Evolutionary conservation across 495 filamentous ascomycete genomes (phyloP).

Genomic region (Aspergillus campestris): DNA sequence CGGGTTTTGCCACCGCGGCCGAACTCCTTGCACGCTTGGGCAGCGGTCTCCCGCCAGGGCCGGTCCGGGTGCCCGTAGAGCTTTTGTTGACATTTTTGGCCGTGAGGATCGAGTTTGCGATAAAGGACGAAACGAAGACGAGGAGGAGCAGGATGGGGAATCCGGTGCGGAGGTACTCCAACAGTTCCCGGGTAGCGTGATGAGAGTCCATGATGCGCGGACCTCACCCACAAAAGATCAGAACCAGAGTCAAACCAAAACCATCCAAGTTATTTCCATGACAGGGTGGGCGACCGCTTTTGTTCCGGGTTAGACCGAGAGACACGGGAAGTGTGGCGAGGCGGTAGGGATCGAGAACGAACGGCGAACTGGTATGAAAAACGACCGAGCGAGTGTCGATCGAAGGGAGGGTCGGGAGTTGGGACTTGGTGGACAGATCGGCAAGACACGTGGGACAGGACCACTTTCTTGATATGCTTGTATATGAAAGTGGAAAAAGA

Average conservation of each 20-base stretch:
- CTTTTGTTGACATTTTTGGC: constrained; percentile 36
- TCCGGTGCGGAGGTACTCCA: constrained; percentile 47
- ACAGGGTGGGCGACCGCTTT: constrained; percentile 16
- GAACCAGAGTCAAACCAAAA: constrained; percentile 11
- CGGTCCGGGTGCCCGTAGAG: constrained; percentile 30
- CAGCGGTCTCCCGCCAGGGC: constrained; percentile 76
- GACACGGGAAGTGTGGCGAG: background rate
- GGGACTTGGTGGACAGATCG: constrained; percentile 9
- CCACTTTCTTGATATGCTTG: background rate
- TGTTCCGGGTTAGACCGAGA: constrained; percentile 3
- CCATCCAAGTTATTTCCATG: constrained; percentile 35
- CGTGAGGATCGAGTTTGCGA: constrained; percentile 50
- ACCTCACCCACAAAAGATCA: constrained; percentile 14
- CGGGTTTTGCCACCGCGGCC: constrained; percentile 21
- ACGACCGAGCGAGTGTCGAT: constrained; percentile 6
- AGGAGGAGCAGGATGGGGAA: constrained; percentile 60
- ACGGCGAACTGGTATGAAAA: constrained; percentile 1
- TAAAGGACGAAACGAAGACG: constrained; percentile 59
- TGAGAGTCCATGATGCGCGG: constrained; percentile 25
- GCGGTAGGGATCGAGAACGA: background rate
- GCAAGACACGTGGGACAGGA: constrained; percentile 9
- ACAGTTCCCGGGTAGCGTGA: constrained; percentile 34
- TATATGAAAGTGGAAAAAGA: constrained; percentile 2
- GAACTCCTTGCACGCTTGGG: constrained; percentile 46
- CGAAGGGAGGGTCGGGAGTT: constrained; percentile 3